Evolutionary conservation across 305 asterid genomes (phyloP).

Genomic region (Fraxinus velutina): DNA sequence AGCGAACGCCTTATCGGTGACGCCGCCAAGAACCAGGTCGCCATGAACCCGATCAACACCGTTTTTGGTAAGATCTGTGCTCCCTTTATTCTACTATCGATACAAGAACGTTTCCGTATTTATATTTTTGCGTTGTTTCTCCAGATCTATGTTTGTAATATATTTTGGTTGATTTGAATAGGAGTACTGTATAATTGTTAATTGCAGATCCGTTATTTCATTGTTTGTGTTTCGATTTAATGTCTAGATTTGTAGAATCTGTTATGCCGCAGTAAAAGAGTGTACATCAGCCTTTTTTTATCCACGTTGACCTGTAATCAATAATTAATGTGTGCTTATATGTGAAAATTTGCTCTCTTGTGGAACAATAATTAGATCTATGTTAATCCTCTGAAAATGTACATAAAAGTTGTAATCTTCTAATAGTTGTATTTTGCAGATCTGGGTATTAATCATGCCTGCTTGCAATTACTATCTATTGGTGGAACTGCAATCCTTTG

Average conservation of each 20-base stretch:
- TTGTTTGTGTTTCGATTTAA: neutral
- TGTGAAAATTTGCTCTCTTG: neutral
- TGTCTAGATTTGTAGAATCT: neutral
- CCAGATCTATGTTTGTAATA: neutral
- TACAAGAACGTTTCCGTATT: neutral
- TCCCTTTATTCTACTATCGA: neutral
- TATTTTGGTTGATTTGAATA: no score
- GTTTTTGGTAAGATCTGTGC: constrained; percentile 38
- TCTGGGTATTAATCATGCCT: neutral
- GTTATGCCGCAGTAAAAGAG: neutral
- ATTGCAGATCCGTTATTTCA: neutral
- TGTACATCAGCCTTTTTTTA: neutral
- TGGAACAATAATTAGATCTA: neutral
- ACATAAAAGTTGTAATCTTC: neutral
- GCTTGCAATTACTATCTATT: neutral
- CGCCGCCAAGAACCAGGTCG: constrained; percentile 56
- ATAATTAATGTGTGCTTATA: neutral
- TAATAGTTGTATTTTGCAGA: neutral
- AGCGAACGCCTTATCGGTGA: constrained; percentile 36
- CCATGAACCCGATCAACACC: constrained; percentile 53
- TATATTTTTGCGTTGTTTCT: neutral
- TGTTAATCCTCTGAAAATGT: neutral
- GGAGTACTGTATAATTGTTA: neutral
- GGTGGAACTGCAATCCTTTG: neutral
- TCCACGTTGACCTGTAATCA: neutral